These are phyloP conservation scores for Saccharomycopsis fibuligera DNA, from an alignment of 805 yeast genomes.

Conservation along the genomic window DNA sequence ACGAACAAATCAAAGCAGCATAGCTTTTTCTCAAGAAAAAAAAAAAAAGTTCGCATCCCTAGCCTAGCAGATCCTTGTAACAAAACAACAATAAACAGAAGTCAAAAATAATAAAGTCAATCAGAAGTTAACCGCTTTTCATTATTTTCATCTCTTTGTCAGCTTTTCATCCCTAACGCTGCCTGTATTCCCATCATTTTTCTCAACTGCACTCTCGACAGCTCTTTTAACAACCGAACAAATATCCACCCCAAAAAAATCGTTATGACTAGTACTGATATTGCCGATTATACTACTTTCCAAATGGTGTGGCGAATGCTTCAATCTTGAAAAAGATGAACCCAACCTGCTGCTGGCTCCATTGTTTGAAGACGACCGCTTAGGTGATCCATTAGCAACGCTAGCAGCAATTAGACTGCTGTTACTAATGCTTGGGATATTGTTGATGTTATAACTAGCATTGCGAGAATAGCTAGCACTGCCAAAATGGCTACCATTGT, in stretches of 20 bases:
- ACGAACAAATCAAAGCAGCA: no score
- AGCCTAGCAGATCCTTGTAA: no score
- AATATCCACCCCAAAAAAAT: constrained; percentile 54
- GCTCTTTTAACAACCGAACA: constrained; percentile 45
- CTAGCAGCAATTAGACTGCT: constrained; percentile 7
- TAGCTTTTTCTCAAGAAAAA: no score
- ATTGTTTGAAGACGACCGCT: constrained; percentile 23
- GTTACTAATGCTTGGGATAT: no score
- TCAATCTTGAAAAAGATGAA: constrained; percentile 15
- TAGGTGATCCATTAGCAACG: constrained; percentile 31
- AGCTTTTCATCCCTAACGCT: not conserved
- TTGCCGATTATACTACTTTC: constrained; percentile 21
- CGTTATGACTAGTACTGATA: constrained; percentile 31
- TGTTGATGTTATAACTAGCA: not conserved
- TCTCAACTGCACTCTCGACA: constrained; percentile 27
- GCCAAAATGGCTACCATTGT: not conserved
- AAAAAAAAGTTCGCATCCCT: no score
- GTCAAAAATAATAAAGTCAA: not conserved
- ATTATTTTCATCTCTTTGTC: not conserved
- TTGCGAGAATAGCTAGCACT: not conserved
- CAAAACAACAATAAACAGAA: constrained; percentile 23
- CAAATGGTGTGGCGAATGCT: constrained; percentile 9
- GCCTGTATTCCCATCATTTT: not conserved
- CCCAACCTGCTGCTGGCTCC: constrained; percentile 16
- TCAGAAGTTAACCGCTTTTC: not conserved